phyloP scores from a whole-genome alignment of 2,329 filamentous ascomycete genomes.

The Alternaria postmessia region DNA sequence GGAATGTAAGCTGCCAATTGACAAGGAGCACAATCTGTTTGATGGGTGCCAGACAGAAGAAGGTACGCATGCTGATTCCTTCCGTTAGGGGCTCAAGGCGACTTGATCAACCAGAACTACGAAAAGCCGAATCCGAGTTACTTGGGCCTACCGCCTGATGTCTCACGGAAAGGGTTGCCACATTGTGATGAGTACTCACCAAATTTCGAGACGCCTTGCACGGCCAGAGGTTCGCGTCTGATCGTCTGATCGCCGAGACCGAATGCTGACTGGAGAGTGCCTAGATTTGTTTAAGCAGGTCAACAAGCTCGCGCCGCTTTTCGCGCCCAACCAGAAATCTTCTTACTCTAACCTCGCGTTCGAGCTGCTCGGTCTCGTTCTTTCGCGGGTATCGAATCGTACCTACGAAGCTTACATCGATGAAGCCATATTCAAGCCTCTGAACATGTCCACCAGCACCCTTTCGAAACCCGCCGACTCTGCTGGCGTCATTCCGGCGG shows the following conservation, averaged over 20 bases:
- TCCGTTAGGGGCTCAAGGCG: conserved; percentile 38
- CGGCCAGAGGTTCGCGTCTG: conserved; percentile 23
- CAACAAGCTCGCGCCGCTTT: conserved; percentile 45
- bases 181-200: conserved; percentile 48
- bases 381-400: conserved; percentile 50
- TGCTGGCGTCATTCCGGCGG: conserved; percentile 51
- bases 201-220: conserved; percentile 43
- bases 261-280: conserved; percentile 10
- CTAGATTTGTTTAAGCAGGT: conserved; percentile 46
- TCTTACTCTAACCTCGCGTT: conserved; percentile 55
- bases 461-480: conserved; percentile 42
- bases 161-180: conserved; percentile 40
- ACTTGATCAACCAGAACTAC: conserved; percentile 34
- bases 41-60: conserved; percentile 20
- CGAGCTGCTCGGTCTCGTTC: conserved; percentile 52
- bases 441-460: conserved; percentile 43
- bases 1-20: conserved; percentile 40
- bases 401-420: conserved; percentile 51
- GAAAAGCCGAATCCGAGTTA: conserved; percentile 12
- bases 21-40: background rate
- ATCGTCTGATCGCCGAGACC: background rate
- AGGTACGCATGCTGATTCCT: conserved; percentile 38
- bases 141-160: conserved; percentile 47
- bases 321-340: conserved; percentile 54
- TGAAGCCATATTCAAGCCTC: conserved; percentile 50